A percentile compares a stretch with the other conserved stretches of the same genome.
These are phyloP conservation scores for Soucietia sequanensis DNA, from an alignment of 805 yeast species.

Conservation along the genomic window DNA sequence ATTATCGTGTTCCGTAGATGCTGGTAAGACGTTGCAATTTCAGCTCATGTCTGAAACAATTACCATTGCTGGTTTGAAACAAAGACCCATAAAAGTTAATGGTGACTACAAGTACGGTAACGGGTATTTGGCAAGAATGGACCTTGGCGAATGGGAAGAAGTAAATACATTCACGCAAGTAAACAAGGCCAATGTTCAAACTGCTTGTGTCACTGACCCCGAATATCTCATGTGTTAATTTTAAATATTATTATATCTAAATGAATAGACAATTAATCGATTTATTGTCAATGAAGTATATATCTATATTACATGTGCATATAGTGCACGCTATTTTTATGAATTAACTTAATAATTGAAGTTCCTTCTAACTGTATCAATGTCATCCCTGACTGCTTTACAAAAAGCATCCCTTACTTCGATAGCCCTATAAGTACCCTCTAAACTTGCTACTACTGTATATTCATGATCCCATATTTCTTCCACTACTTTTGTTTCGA, in stretches of 20 bases:
- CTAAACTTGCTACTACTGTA: slow-evolving; percentile 72
- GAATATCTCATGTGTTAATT: neutral
- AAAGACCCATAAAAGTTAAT: slow-evolving; percentile 6
- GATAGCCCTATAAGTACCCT: slow-evolving; percentile 92
- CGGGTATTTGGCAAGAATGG: slow-evolving; percentile 3
- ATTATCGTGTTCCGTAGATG: slow-evolving; percentile 8
- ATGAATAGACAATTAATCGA: neutral
- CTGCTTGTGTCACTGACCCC: slow-evolving; percentile 15
- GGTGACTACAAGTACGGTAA: slow-evolving; percentile 3
- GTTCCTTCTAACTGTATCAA: too few species aligned
- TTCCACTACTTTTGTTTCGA: slow-evolving; percentile 60
- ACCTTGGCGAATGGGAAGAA: slow-evolving; percentile 13
- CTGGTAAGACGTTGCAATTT: slow-evolving; percentile 12
- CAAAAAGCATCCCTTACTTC: slow-evolving; percentile 87
- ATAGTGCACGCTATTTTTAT: slow-evolving; percentile 1
- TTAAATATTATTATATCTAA: neutral
- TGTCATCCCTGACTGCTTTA: too few species aligned
- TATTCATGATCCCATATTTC: slow-evolving; percentile 70
- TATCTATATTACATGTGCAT: neutral
- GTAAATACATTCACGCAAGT: slow-evolving; percentile 2
- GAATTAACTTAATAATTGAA: too few species aligned
- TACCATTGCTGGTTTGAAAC: slow-evolving; percentile 7
- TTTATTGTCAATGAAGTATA: neutral
- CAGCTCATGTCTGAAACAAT: slow-evolving; percentile 6
- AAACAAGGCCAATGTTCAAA: slow-evolving; percentile 8